Evolutionary conservation across 2,329 filamentous ascomycete genomes (phyloP).

Genomic region (Paraphaeosphaeria minitans): DNA sequence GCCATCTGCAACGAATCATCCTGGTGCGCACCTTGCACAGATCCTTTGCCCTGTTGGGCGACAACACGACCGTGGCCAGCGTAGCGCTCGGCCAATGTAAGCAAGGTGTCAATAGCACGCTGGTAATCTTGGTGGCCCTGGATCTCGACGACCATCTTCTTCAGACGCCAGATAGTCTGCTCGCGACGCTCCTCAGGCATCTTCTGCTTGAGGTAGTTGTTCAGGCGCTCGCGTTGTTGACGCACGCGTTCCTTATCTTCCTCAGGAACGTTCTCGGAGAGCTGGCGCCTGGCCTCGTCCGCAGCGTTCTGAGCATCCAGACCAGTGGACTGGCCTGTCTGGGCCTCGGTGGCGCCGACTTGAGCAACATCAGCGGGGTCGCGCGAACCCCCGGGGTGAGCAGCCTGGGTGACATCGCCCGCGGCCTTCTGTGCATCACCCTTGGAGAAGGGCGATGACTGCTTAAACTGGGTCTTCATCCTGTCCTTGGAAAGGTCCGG

Average conservation of each 20-base stretch:
- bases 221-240: conserved; percentile 58
- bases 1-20: conserved; percentile 69
- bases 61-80: conserved; percentile 72
- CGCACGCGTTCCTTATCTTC: conserved; percentile 56
- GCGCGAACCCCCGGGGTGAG: conserved; percentile 61
- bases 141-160: conserved; percentile 97
- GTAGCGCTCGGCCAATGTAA: conserved; percentile 85
- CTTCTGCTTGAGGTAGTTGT: conserved; percentile 82
- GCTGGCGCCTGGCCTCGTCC: conserved; percentile 60
- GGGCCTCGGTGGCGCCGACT: conserved; percentile 56
- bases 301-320: conserved; percentile 60
- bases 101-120: conserved; percentile 84
- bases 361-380: conserved; percentile 61
- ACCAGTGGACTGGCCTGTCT: conserved; percentile 53
- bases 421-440: conserved; percentile 65
- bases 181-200: conserved; percentile 91
- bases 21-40: conserved; percentile 73
- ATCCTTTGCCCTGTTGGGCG: conserved; percentile 66
- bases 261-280: conserved; percentile 68
- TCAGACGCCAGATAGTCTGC: conserved; percentile 87
- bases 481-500: conserved; percentile 75
- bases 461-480: conserved; percentile 71
- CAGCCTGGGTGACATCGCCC: conserved; percentile 61
- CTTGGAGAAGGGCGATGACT: conserved; percentile 58
- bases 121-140: conserved; percentile 95